phyloP scores from a whole-genome alignment of 768 basidiomycete species.

The Astraeus odoratus region DNA sequence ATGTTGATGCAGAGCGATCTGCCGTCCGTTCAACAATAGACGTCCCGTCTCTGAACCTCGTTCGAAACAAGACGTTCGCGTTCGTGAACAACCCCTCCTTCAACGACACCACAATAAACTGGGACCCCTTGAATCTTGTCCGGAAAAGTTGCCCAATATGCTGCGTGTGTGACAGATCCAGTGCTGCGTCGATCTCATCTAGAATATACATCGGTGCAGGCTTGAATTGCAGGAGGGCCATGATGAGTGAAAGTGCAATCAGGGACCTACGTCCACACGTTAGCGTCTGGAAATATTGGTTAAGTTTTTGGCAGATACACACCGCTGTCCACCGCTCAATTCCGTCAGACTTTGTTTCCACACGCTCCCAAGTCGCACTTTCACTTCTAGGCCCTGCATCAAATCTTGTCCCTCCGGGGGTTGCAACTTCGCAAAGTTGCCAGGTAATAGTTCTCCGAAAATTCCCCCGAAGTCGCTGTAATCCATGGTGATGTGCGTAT shows the following conservation, averaged over 20 bases:
- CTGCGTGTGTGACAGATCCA: constrained; percentile 93
- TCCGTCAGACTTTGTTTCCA: constrained; percentile 99
- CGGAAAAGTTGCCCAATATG: constrained; percentile 98
- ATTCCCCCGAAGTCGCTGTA: constrained; percentile 91
- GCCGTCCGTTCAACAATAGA: constrained; percentile 80
- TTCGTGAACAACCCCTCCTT: constrained; percentile 98
- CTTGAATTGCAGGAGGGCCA: constrained; percentile 98
- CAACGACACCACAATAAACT: constrained; percentile 95
- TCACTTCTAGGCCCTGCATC: constrained; percentile 94
- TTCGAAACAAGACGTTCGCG: constrained; percentile 91
- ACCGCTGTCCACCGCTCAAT: constrained; percentile 95
- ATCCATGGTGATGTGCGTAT: no score
- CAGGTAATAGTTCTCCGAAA: constrained; percentile 91
- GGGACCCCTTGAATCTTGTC: constrained; percentile 93
- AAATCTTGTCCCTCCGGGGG: constrained; percentile 92
- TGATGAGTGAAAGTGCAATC: constrained; percentile 95
- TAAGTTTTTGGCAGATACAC: neutral
- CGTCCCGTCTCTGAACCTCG: constrained; percentile 91
- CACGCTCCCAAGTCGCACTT: constrained; percentile 87
- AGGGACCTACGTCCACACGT: constrained; percentile 59
- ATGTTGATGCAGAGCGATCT: constrained; percentile 48
- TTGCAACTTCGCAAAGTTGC: constrained; percentile 92
- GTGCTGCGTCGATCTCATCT: constrained; percentile 96
- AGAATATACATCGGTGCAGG: constrained; percentile 99
- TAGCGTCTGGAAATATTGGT: neutral